Evolutionary conservation across 208 protist genomes (phyloP), one percentile per base, ranked within the genome.

Genomic region (Leishmania amazonensis): DNA sequence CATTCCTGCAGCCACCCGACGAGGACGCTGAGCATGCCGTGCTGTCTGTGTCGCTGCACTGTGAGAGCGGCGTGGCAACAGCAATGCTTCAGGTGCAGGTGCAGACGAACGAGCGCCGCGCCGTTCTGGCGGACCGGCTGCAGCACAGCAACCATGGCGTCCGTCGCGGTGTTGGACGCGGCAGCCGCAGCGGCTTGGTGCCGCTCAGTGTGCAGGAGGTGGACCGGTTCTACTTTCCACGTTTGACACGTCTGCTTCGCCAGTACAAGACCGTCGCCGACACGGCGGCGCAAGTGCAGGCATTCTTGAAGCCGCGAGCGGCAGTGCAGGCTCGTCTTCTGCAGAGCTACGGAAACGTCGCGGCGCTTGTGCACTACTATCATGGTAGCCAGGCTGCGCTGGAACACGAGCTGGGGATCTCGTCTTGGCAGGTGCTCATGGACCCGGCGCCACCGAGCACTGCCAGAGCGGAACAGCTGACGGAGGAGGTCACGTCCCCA

Each of bases 21-120:
- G 79, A 90, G 28, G 87, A 90, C 62, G 0, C 11, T n/a, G 78
- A 78, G 31, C 89, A 89, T 74, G 82, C 75, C 31, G 87, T 89
- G 76, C 15, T 80, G 19, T 65, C 65, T 8, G 89, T 93, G 74
- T 78, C 81, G 60, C 76, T 88, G 24, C 70, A 75, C 79, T 74
- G 83, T n/a, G 85, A 89, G 42, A 74, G 81, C 35, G 85, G 83
- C 0, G 86, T 81, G 17, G 90, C 90, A 17, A 91, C 84, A 28
- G 72, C 83, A 21, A 88, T 91, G 62, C 87, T 95, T 80, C 89
- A 89, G 49, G 83, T 96, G 38, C 88, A 88, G 58, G 93, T 96
- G 35, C 75, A 86, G 75, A 96, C 93, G n/a, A 95, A 89, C 62
- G 91, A 93, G 78, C 90, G 90, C 21, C 90, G 91, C n/a, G 83